Percentiles rank a stretch among this genome's conserved stretches.
phyloP scores from a whole-genome alignment of 371 early-diverging fungal genomes.

The Circinella umbellata region DNA sequence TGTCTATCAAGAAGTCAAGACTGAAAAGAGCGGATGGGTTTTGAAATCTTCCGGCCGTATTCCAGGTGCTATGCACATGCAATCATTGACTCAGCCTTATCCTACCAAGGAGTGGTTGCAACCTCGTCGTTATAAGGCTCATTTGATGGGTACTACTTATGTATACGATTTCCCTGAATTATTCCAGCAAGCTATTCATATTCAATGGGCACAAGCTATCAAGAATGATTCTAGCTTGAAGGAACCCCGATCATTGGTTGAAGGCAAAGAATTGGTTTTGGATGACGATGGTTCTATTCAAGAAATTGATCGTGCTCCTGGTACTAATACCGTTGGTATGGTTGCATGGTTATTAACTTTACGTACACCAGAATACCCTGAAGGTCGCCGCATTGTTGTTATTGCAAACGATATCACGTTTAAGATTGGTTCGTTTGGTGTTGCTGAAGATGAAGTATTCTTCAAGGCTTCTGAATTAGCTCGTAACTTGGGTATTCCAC shows the following conservation, averaged over 20 bases:
- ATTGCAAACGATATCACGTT: constrained; percentile 98
- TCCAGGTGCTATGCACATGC: constrained; percentile 85
- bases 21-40: constrained; percentile 72
- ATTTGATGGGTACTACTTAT: constrained; percentile 97
- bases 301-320: constrained; percentile 84
- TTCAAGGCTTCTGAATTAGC: constrained; percentile 91
- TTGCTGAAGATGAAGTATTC: constrained; percentile 93
- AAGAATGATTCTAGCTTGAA: constrained; percentile 58
- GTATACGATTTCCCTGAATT: constrained; percentile 98
- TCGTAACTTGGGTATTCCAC: constrained; percentile 85
- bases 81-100: constrained; percentile 84
- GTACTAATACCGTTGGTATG: constrained; percentile 95
- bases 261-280: constrained; percentile 86
- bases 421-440: constrained; percentile 98
- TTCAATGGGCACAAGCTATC: constrained; percentile 75
- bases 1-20: constrained; percentile 88
- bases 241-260: constrained; percentile 74
- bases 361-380: constrained; percentile 94
- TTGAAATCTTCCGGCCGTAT: constrained; percentile 75
- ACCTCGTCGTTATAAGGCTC: constrained; percentile 97
- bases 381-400: constrained; percentile 88
- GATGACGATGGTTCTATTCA: constrained; percentile 82
- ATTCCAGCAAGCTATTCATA: constrained; percentile 85
- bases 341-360: constrained; percentile 93
- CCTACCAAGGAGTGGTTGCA: constrained; percentile 95